Evolutionary conservation across 305 asterid genomes (phyloP).

Genomic region (Fraxinus velutina): DNA sequence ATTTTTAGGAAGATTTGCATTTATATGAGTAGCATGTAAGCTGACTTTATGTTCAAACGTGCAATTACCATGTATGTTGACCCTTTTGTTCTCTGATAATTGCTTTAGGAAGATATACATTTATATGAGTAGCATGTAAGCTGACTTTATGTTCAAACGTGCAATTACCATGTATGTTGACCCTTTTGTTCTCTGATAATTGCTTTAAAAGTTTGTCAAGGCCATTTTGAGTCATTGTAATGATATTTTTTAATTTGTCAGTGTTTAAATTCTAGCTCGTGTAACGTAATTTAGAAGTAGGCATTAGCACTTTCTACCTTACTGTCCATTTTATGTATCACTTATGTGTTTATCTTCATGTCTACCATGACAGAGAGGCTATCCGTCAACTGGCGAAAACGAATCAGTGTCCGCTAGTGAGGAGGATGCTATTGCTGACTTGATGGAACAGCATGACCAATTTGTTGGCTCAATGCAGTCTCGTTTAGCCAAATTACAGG

Average conservation of each 20-base stretch:
- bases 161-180: background rate
- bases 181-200: background rate
- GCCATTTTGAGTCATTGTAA: slow-evolving; percentile 7
- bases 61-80: background rate
- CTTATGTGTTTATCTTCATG: slow-evolving; percentile 18
- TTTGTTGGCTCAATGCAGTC: slow-evolving; percentile 82
- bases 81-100: background rate
- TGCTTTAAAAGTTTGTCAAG: slow-evolving; percentile 8
- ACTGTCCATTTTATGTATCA: slow-evolving; percentile 13
- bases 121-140: background rate
- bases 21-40: background rate
- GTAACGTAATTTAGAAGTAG: slow-evolving; percentile 15
- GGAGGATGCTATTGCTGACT: slow-evolving; percentile 70
- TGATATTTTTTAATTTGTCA: background rate
- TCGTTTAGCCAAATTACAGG: slow-evolving; percentile 86
- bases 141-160: slow-evolving; percentile 8
- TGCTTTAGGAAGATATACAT: background rate
- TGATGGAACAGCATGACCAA: slow-evolving; percentile 73
- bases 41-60: slow-evolving; percentile 8
- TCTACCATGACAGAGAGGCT: slow-evolving; percentile 50
- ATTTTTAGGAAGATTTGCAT: background rate
- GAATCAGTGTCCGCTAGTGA: slow-evolving; percentile 70
- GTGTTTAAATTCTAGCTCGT: slow-evolving; percentile 14
- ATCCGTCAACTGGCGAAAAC: slow-evolving; percentile 44
- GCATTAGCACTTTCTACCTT: slow-evolving; percentile 12